Percentiles rank a stretch among this genome's conserved stretches.
These are phyloP conservation scores for Alliaria petiolata DNA, from an alignment of 345 rosid species.

Conservation along the genomic window DNA sequence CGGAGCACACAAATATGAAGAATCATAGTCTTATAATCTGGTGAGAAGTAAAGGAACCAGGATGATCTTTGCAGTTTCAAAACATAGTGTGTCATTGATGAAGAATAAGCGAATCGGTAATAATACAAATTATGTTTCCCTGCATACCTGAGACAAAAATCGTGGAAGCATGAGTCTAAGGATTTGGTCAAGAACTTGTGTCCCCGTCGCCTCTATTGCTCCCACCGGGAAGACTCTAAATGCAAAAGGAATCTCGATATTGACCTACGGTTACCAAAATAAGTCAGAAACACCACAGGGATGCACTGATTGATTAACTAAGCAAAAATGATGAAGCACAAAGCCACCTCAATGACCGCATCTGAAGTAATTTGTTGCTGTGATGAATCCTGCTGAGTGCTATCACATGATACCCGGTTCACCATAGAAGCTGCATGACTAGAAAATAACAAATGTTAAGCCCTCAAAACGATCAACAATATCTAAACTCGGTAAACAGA, in stretches of 20 bases:
- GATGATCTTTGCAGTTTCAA: neutral
- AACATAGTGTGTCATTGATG: neutral
- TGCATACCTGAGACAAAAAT: conserved; percentile 82
- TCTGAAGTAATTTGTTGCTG: conserved; percentile 73
- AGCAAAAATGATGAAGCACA: neutral
- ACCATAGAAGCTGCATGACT: conserved; percentile 87
- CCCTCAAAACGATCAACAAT: neutral
- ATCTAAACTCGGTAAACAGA: neutral
- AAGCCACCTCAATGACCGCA: conserved; percentile 74
- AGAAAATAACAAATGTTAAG: conserved; percentile 26
- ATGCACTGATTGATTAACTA: neutral
- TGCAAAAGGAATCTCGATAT: conserved; percentile 77
- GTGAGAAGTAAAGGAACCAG: too few relatives aligned
- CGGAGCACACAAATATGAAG: neutral
- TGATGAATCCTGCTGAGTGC: conserved; percentile 35
- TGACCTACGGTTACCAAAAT: conserved; percentile 49
- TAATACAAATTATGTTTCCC: neutral
- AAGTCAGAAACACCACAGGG: neutral
- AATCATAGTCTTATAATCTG: too few relatives aligned
- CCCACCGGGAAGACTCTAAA: conserved; percentile 65
- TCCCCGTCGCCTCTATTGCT: conserved; percentile 77
- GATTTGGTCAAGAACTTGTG: conserved; percentile 76
- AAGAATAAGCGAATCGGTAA: neutral
- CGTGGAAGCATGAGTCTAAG: conserved; percentile 87
- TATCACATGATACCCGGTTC: conserved; percentile 68